Percentiles rank a stretch among this genome's conserved stretches.
Evolutionary conservation across 1,284 basidiomycete species (phyloP).

Genomic region (Austroboletus niveus): DNA sequence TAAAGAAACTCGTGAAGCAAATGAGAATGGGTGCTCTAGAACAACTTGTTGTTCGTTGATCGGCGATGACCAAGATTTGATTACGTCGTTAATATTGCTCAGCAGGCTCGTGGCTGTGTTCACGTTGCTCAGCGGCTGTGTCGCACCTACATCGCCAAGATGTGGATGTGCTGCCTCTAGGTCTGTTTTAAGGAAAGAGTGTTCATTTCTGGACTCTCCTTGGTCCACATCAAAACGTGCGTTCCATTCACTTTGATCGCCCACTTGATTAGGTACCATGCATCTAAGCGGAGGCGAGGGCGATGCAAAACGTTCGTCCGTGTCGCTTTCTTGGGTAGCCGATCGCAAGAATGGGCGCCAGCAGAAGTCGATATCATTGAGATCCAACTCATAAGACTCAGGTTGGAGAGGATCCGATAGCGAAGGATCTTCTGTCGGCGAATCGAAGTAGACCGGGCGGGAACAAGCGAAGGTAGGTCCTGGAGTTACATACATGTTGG

Average conservation of each 20-base stretch:
- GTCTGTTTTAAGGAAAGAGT: conserved; percentile 7
- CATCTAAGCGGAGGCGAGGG: conserved; percentile 2
- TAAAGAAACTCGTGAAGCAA: conserved; percentile 44
- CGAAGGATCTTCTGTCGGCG: conserved; percentile 49
- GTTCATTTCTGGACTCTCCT: conserved; percentile 15
- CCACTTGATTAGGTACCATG: conserved; percentile 5
- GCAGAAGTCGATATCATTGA: conserved; percentile 47
- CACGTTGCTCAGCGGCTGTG: conserved; percentile 8
- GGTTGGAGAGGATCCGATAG: conserved; percentile 40
- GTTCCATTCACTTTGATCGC: conserved; percentile 19
- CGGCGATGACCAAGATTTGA: conserved; percentile 6
- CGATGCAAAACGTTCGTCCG: neutral
- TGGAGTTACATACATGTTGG: conserved; percentile 31
- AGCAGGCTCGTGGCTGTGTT: neutral
- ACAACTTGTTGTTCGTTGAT: conserved; percentile 15
- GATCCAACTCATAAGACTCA: conserved; percentile 36
- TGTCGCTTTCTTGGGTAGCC: conserved; percentile 9
- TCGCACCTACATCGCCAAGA: conserved; percentile 2
- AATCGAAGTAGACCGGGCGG: conserved; percentile 47
- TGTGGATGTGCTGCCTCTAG: conserved; percentile 3
- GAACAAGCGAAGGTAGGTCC: conserved; percentile 31
- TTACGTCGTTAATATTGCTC: conserved; percentile 1
- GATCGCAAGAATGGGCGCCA: conserved; percentile 45
- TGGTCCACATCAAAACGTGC: conserved; percentile 14
- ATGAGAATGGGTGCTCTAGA: conserved; percentile 33